phyloP scores from a whole-genome alignment of 177 flowering plant genomes.

The Vitis hybrid region DNA sequence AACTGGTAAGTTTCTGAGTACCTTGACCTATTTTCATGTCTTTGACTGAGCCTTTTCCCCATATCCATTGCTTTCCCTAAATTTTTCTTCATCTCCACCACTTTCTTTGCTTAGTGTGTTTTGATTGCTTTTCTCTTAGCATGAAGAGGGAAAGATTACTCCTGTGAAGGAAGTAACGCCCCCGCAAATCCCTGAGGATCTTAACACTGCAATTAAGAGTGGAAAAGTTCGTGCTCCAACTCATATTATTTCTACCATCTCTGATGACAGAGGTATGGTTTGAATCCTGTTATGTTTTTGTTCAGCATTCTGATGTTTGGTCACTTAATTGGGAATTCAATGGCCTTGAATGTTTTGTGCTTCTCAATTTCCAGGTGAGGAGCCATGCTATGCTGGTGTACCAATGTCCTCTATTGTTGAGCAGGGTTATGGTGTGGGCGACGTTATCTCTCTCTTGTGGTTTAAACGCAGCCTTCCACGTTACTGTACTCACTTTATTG shows the following conservation, averaged over 20 bases:
- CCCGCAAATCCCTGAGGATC: conserved; percentile 95
- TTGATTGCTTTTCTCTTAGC: conserved; percentile 30
- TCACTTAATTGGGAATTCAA: background rate
- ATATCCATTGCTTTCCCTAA: background rate
- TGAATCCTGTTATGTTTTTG: background rate
- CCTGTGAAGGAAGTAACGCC: conserved; percentile 76
- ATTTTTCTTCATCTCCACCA: background rate
- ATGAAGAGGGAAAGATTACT: conserved; percentile 68
- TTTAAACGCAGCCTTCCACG: conserved; percentile 95
- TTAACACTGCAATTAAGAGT: conserved; percentile 81
- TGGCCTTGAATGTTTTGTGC: conserved; percentile 9
- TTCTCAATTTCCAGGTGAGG: conserved; percentile 55
- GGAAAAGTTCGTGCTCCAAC: conserved; percentile 98
- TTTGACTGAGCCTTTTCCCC: background rate
- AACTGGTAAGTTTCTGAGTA: conserved; percentile 48
- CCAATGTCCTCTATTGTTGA: conserved; percentile 96
- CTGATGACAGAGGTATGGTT: conserved; percentile 81
- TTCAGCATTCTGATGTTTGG: background rate
- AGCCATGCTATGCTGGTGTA: conserved; percentile 92
- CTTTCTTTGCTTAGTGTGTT: background rate
- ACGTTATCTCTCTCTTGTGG: conserved; percentile 93
- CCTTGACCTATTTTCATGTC: background rate
- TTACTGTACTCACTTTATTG: conserved; percentile 77
- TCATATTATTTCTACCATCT: conserved; percentile 91
- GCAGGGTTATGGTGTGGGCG: conserved; percentile 85